These are phyloP conservation scores for Thuidium tamariscinum DNA, from an alignment of 225 moss, liverwort and hornwort species.

Conservation along the genomic window DNA sequence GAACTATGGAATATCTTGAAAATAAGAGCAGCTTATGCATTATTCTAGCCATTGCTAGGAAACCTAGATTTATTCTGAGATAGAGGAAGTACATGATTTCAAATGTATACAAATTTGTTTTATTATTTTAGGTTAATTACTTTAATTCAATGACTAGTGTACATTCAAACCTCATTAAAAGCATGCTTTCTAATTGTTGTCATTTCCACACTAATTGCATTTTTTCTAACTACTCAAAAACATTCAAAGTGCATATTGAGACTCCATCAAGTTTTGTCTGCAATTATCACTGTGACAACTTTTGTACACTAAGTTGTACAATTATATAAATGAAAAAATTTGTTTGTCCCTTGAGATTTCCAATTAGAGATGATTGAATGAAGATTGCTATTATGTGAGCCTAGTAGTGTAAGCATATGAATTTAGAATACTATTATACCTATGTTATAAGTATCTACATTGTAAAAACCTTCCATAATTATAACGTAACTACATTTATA, in stretches of 20 bases:
- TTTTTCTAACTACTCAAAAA: fast-evolving
- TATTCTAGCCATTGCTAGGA: too few relatives aligned
- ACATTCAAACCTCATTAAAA: not conserved
- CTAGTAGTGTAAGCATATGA: too few relatives aligned
- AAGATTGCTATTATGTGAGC: too few relatives aligned
- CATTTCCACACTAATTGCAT: not conserved
- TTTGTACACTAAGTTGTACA: not conserved
- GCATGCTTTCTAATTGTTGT: not conserved
- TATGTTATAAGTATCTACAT: too few relatives aligned
- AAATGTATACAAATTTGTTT: fast-evolving
- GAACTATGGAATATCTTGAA: too few relatives aligned
- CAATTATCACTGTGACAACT: not conserved
- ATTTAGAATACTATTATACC: too few relatives aligned
- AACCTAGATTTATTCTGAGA: too few relatives aligned
- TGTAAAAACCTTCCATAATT: too few relatives aligned
- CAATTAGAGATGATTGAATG: not conserved
- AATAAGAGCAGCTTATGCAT: too few relatives aligned
- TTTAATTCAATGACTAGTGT: not conserved
- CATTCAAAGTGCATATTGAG: not conserved
- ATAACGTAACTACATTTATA: too few relatives aligned
- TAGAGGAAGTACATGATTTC: not conserved
- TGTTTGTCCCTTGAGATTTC: fast-evolving
- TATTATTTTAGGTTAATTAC: too few relatives aligned
- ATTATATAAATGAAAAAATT: not conserved
- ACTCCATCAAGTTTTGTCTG: not conserved